A percentile compares a stretch with the other conserved stretches of the same genome.
Evolutionary conservation across 73 alveolate species (phyloP).

Genomic region (Paramecium biaurelia): DNA sequence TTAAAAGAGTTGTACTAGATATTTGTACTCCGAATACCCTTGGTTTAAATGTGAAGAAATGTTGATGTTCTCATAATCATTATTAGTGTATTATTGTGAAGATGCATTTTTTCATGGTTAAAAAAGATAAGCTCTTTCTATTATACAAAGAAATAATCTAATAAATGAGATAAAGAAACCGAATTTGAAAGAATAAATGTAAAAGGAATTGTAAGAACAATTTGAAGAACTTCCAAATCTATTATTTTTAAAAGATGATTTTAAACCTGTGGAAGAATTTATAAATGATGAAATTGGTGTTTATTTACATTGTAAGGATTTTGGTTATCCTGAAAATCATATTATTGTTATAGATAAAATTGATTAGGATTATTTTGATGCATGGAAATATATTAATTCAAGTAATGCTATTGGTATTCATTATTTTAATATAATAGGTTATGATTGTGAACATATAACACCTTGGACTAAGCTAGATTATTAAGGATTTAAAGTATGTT

Average conservation of each 20-base stretch:
- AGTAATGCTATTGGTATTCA: background rate
- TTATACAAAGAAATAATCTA: background rate
- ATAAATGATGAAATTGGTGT: background rate
- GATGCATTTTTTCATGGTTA: background rate
- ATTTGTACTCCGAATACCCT: background rate
- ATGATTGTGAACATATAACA: background rate
- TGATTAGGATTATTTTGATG: background rate
- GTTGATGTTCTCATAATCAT: background rate
- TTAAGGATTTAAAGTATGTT: background rate
- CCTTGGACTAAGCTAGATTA: background rate
- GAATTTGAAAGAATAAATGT: background rate
- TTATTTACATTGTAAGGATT: background rate
- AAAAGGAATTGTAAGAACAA: background rate
- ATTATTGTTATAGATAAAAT: background rate
- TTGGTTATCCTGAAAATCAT: background rate
- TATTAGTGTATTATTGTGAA: conserved; percentile 17
- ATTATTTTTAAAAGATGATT: background rate
- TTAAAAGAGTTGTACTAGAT: background rate
- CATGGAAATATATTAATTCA: background rate
- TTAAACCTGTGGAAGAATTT: background rate
- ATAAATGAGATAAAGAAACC: background rate
- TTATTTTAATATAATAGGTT: background rate
- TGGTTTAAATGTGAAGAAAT: conserved; percentile 39
- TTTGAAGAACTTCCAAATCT: background rate
- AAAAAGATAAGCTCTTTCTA: background rate